These are phyloP conservation scores for Mycotypha africana DNA, from an alignment of 371 early-diverging fungal species.

Conservation along the genomic window DNA sequence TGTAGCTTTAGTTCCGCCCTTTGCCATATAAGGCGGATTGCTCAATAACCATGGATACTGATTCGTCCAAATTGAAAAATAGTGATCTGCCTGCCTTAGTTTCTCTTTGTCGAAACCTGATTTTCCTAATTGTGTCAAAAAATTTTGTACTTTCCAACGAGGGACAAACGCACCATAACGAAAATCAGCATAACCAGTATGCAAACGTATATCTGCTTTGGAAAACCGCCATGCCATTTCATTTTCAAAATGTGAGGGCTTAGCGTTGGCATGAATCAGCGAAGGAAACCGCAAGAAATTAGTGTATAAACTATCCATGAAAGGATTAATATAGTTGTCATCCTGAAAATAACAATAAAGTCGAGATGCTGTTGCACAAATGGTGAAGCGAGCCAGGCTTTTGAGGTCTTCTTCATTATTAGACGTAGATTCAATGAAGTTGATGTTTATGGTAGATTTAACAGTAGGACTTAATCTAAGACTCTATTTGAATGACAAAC, in stretches of 20 bases:
- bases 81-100: constrained; percentile 49
- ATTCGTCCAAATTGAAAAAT: constrained; percentile 63
- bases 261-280: constrained; percentile 54
- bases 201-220: constrained; percentile 47
- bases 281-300: constrained; percentile 55
- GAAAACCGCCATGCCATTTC: constrained; percentile 55
- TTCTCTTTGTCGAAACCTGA: constrained; percentile 45
- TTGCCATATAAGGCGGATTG: constrained; percentile 30
- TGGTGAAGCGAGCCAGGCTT: constrained; percentile 54
- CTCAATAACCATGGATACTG: constrained; percentile 60
- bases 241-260: constrained; percentile 50
- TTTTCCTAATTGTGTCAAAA: constrained; percentile 52
- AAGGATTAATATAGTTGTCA: constrained; percentile 48
- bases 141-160: constrained; percentile 39
- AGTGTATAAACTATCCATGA: constrained; percentile 56
- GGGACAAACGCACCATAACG: constrained; percentile 56
- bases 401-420: constrained; percentile 43
- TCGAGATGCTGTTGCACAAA: constrained; percentile 54
- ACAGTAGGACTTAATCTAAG: constrained; percentile 5
- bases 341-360: constrained; percentile 62
- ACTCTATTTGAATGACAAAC: not conserved
- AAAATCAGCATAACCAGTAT: constrained; percentile 60
- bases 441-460: constrained; percentile 14
- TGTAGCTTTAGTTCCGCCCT: constrained; percentile 10
- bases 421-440: constrained; percentile 40